A percentile compares a stretch with the other conserved stretches of the same genome.
These are phyloP conservation scores for Chaetomidium leptoderma DNA, from an alignment of 495 filamentous ascomycete genomes.

Conservation along the genomic window DNA sequence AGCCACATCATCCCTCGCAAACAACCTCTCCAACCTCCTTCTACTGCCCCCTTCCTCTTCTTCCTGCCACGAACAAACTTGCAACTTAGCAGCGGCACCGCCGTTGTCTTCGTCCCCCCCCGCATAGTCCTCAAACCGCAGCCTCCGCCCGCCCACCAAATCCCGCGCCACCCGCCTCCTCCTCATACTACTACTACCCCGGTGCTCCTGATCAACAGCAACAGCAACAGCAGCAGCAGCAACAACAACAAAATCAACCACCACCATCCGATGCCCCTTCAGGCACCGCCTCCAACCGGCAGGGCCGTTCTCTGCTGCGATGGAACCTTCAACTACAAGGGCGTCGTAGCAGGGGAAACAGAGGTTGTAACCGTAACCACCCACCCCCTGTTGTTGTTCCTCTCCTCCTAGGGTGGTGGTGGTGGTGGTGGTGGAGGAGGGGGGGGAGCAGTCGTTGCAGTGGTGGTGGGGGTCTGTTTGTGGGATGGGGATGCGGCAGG, in stretches of 20 bases:
- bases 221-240: no score
- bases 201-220: conserved; percentile 26
- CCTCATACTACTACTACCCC: background rate
- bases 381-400: no score
- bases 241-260: conserved; percentile 68
- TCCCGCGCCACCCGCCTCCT: conserved; percentile 54
- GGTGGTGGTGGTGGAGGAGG: background rate
- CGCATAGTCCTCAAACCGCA: conserved; percentile 41
- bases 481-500: conserved; percentile 67
- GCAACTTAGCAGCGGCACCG: conserved; percentile 26
- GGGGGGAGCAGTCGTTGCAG: conserved; percentile 49
- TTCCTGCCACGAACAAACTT: conserved; percentile 16
- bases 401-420: conserved; percentile 53
- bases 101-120: background rate
- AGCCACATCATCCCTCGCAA: conserved; percentile 34
- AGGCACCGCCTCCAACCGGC: conserved; percentile 77
- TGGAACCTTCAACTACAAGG: conserved; percentile 54
- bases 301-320: conserved; percentile 68
- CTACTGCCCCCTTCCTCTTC: conserved; percentile 23
- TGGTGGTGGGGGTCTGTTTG: conserved; percentile 66
- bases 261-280: conserved; percentile 72
- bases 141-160: conserved; percentile 62
- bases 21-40: conserved; percentile 28
- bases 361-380: conserved; percentile 84
- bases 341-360: conserved; percentile 70